Base-by-base conservation (phyloP, 2,329 filamentous ascomycete species). In the Botrytis deweyae region DNA sequence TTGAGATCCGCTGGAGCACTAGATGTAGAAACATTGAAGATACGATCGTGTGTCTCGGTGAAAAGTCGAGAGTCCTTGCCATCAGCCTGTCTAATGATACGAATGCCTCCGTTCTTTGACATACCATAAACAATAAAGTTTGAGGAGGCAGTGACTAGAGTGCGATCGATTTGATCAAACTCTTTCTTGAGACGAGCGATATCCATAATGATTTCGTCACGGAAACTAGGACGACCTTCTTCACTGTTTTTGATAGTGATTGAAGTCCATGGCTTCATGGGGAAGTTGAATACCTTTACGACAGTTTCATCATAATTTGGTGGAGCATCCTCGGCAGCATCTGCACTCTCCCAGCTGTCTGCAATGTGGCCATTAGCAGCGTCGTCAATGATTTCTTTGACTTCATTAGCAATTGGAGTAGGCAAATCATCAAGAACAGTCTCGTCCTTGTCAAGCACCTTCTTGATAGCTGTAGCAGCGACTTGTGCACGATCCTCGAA, bases 131-230 rank as follows among this genome's bases (percentile, higher is more conserved):
- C 91, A 83, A 99, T 98, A 84, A 96, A 97, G 75, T 92, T 92
- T 80, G 93, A 91, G 40, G 94, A 95, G 29, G 95, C 95, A 8
- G 95, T 92, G 68, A 95, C 95, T 46, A 99, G 88, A 76, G 95
- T 97, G 77, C 97, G 93, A 81, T 99, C 96, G 76, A 98, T 91
- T 84, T 98, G 96, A 80, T 99, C 96, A 79, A 98, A 98, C 8
- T 97, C 94, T 84, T 98, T 98, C 87, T 97, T 97, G 76, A 98
- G 87, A 74, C 94, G 90, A 70, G 96, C 95, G 81, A 99, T 96
- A 78, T 97, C 94, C 86, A 97, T 93, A 79, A 97, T 91, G 62
- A 91, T 88, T 77, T 95, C 92, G 73, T 93, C 90, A 55, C 92
- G 91, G 82, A 98, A 91, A 69, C 87, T 84, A 5, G 91, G 87